Conservation (phyloP, 176 grass and related monocot genomes). For the Oryza meridionalis region DNA sequence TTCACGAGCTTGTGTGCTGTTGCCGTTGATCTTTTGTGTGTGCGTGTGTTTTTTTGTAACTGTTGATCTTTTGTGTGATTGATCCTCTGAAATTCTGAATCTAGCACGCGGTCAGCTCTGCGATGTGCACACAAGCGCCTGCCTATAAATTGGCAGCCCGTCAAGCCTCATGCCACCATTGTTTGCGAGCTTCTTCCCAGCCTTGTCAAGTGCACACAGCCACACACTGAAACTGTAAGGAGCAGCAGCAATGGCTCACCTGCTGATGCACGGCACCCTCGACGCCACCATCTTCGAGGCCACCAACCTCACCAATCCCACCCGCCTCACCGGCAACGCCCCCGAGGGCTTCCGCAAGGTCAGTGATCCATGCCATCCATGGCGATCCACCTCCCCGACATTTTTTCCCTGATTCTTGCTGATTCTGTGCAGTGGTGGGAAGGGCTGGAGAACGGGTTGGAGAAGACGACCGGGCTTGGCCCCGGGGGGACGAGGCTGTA, state of each 20-base stretch:
- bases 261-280: conserved; percentile 72
- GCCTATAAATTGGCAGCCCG: neutral
- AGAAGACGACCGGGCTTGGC: conserved; percentile 67
- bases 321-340: conserved; percentile 8
- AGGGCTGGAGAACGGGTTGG: conserved; percentile 52
- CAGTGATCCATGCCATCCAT: neutral
- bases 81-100: too few relatives aligned
- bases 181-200: neutral
- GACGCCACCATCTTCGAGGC: conserved; percentile 70
- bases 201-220: neutral
- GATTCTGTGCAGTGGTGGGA: too few relatives aligned
- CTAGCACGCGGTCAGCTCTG: neutral
- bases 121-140: neutral
- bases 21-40: neutral
- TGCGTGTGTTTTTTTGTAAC: too few relatives aligned
- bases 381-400: neutral
- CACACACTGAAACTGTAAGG: neutral
- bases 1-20: neutral
- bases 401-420: neutral
- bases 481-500: conserved; percentile 75
- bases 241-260: conserved; percentile 54
- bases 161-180: neutral
- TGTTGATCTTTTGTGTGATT: too few relatives aligned
- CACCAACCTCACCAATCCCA: conserved; percentile 47
- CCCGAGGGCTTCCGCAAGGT: neutral